Base-by-base conservation (phyloP, 2,329 filamentous ascomycete species). In the Westerdykella sp. region DNA sequence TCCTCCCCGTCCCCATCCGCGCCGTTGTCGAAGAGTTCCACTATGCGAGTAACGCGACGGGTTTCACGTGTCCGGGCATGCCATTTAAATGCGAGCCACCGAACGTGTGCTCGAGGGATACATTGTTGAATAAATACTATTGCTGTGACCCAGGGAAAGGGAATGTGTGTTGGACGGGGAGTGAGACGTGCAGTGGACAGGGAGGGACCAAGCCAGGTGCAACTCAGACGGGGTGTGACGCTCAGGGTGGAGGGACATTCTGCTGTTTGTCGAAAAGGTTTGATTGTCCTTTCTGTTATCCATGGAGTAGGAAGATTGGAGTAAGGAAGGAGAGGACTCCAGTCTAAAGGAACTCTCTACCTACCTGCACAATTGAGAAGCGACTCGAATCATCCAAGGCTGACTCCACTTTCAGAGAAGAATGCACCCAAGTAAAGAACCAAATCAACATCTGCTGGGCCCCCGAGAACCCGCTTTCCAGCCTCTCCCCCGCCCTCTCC, bases 381-480 rank as follows among this genome's bases (percentile, higher is more conserved):
- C 25, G 25, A 10, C 11, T 28, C 9, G 25, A 10, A 28, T 3
- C 9, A 28, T 21, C 18, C 18, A 28, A 28, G 3, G 11, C 25
- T 9, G 9, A 28, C 9, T 28, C 7, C 25, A 34, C 9, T 16
- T 16, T 14, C 18, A 57, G 49, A 22, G 51, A 52, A 39, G 37
- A 52, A 43, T 52, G 51, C 35, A 54, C 51, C 32, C 43, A 47
- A 39, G 36, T 32, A 6, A 23, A 39, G 47, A 45, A 47, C 41
- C 55, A 58, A 42, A 54, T 56, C 40, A 56, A 58, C 40, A 56
- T 58, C 13, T 60, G 56, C 48, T 60, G 55, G 55, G 50, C 47
- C 11, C 18, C 43, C 9, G 22, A 40, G 6, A 56, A 57, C 39
- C 46, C 48, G 5, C 31, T 56, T 16, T 45, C 43, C 13, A 45